Evolutionary conservation across 805 yeast species (phyloP).

Genomic region (Metschnikowia hibisci): DNA sequence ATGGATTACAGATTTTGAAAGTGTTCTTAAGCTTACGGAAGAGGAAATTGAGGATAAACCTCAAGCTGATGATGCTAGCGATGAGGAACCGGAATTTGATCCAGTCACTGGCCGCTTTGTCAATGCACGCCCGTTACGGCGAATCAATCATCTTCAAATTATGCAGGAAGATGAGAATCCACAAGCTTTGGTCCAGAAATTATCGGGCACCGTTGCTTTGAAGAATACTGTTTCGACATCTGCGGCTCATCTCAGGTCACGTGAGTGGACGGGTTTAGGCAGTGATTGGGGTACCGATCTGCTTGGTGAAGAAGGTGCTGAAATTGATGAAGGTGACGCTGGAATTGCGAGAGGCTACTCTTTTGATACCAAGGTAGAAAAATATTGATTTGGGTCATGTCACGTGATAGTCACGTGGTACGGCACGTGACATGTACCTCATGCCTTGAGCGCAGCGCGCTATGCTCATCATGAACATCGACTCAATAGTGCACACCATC

Average conservation of each 20-base stretch:
- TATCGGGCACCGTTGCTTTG: constrained; percentile 58
- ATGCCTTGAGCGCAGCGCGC: too few relatives aligned
- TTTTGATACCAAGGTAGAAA: constrained; percentile 19
- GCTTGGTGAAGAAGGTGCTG: constrained; percentile 57
- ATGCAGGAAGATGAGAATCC: constrained; percentile 29
- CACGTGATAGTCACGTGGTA: too few relatives aligned
- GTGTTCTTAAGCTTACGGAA: constrained; percentile 42
- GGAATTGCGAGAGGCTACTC: constrained; percentile 91
- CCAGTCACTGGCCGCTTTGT: constrained; percentile 81
- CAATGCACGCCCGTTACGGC: constrained; percentile 73
- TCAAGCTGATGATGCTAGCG: constrained; percentile 19
- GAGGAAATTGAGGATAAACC: constrained; percentile 25
- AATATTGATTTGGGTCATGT: background rate
- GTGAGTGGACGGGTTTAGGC: constrained; percentile 89
- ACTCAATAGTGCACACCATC: background rate
- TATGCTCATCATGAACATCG: background rate
- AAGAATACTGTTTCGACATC: constrained; percentile 86
- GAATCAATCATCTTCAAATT: constrained; percentile 59
- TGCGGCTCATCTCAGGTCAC: constrained; percentile 65
- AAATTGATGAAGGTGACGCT: constrained; percentile 72
- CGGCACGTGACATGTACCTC: too few relatives aligned
- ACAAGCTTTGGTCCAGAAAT: constrained; percentile 49
- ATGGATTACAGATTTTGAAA: constrained; percentile 80
- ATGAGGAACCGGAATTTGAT: constrained; percentile 73
- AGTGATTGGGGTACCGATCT: constrained; percentile 55